Base-by-base conservation (phyloP, 2,329 filamentous ascomycete genomes). In the Colletotrichum coccodes region DNA sequence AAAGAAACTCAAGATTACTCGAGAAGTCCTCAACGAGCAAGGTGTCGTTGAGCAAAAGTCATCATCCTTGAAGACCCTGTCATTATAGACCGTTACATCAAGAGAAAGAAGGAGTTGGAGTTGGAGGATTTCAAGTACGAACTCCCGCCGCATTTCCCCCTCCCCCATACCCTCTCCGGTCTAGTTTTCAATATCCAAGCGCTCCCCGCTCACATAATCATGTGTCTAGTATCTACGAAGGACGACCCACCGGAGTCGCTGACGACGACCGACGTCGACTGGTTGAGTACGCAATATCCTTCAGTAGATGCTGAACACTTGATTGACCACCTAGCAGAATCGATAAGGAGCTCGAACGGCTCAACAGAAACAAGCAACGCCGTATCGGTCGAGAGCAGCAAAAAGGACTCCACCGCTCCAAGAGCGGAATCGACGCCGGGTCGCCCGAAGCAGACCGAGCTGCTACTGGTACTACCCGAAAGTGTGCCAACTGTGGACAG, bases 401-500 rank as follows among this genome's bases (percentile, higher is more conserved):
- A 75, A 98, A 97, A 80, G 91, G 89, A 74, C 80, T 88, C 71
- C 85, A 86, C 23, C 82, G 74, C 26, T 71, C 74, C 61, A 75
- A 76, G 56, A 70, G 68, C 57, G 71, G 63, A 14, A 58, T 58
- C 58, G 85, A 84, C 58, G 83, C 84, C 40, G 83, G 79, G 54
- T 89, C 87, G 34, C 87, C 87, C 28, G 86, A 86, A 68, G 74
- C 78, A 57, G 87, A 86, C 76, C 88, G 89, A 75, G 83, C 84
- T 70, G 77, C 78, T 68, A 87, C 83, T 54, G 90, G 91, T 70
- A 97, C 94, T 64, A 92, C 92, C 38, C 89, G 97, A 75, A 98
- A 98, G 84, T 99, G 96, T 82, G 96, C 96, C 73, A 98, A 98
- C 80, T 99, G 96, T 82, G 96, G 96, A 58, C 93, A 96, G 79